Evolutionary conservation across 176 grass and related monocot species (phyloP).

Genomic region (Dactylis glomerata): DNA sequence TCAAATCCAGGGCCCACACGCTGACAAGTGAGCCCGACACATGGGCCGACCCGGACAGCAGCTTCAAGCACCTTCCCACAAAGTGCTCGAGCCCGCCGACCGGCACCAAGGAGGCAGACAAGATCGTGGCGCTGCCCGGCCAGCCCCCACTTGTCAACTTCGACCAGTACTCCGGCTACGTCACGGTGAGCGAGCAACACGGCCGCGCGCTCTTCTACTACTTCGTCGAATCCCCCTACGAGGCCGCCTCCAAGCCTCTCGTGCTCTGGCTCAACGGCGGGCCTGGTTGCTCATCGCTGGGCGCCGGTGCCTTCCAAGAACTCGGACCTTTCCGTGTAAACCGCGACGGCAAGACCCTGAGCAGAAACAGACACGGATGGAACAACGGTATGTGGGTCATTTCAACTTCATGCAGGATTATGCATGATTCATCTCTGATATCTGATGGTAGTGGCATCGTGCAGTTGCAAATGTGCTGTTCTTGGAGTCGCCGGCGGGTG

Average conservation of each 20-base stretch:
- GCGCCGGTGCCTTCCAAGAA: slow-evolving; percentile 44
- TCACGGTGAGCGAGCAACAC: slow-evolving; percentile 43
- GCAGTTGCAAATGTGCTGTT: slow-evolving; percentile 61
- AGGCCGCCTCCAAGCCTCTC: slow-evolving; percentile 45
- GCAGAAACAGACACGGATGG: slow-evolving; percentile 44
- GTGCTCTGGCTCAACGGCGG: slow-evolving; percentile 69
- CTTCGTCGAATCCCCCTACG: slow-evolving; percentile 52
- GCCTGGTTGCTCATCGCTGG: slow-evolving; percentile 52
- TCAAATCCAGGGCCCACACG: not conserved
- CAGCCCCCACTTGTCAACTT: slow-evolving; percentile 54
- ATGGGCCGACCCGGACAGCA: not conserved
- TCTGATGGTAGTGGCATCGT: not conserved
- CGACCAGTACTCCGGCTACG: slow-evolving; percentile 54
- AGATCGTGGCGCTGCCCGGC: slow-evolving; percentile 48
- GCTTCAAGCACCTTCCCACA: not conserved
- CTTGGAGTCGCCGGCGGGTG: slow-evolving; percentile 52
- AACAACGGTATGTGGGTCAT: slow-evolving; percentile 42
- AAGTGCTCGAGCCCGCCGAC: slow-evolving; percentile 3
- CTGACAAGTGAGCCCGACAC: not conserved
- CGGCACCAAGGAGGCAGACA: slow-evolving; percentile 44
- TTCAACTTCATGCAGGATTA: not conserved
- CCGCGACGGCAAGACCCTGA: slow-evolving; percentile 50
- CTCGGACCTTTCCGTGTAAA: slow-evolving; percentile 64
- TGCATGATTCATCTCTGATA: not conserved
- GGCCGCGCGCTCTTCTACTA: slow-evolving; percentile 73